phyloP scores from a whole-genome alignment of 139 green algal genomes.

The Asterochloris sp. region DNA sequence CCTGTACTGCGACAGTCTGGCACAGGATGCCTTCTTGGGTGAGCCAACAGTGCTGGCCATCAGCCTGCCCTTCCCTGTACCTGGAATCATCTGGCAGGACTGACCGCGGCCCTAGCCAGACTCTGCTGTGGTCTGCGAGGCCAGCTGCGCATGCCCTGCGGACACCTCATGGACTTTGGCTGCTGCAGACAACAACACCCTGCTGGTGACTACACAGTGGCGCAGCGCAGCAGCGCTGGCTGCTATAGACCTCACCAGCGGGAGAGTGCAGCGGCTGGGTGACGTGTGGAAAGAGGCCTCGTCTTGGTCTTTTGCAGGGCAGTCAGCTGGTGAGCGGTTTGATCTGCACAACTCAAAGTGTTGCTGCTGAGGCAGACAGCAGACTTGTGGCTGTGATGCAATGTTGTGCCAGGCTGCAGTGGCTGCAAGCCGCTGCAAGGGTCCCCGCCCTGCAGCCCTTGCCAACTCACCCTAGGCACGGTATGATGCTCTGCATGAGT shows the following conservation, averaged over 20 bases:
- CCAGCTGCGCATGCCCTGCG: background rate
- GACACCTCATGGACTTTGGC: background rate
- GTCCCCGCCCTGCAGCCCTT: too few species aligned
- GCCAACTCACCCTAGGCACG: too few species aligned
- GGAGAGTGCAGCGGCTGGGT: slow-evolving; percentile 22
- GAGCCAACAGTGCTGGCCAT: background rate
- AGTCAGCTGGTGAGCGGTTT: background rate
- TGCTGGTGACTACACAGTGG: slow-evolving; percentile 77
- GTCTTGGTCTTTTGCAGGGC: background rate
- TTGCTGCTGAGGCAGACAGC: background rate
- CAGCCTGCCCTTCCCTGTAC: too few species aligned
- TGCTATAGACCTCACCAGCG: slow-evolving; percentile 46
- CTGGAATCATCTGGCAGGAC: too few species aligned
- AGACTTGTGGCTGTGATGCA: background rate
- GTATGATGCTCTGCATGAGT: too few species aligned
- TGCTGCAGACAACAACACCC: slow-evolving; percentile 17
- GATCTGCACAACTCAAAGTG: background rate
- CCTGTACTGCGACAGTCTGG: slow-evolving; percentile 41
- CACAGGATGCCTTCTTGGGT: slow-evolving; percentile 33
- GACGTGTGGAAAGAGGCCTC: background rate
- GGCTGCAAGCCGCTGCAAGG: too few species aligned
- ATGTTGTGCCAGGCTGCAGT: background rate
- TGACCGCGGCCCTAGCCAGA: too few species aligned
- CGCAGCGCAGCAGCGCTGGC: slow-evolving; percentile 51
- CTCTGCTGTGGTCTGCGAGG: too few species aligned